phyloP scores from a whole-genome alignment of 1,139 yeast species.

The Pneumocystis murina region DNA sequence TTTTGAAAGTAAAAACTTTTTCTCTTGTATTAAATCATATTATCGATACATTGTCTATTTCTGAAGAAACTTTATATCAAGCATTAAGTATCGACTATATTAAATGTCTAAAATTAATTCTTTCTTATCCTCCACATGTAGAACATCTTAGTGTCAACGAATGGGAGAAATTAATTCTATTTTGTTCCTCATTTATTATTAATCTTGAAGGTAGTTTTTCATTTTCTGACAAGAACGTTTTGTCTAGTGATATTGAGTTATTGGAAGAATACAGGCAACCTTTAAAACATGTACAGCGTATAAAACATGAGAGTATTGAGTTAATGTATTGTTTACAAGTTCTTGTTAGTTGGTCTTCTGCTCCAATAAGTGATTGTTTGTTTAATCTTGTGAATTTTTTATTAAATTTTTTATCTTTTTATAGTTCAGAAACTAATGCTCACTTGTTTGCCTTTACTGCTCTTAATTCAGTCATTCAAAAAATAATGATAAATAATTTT shows the following conservation, averaged over 20 bases:
- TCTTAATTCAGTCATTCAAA: not conserved
- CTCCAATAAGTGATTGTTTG: not conserved
- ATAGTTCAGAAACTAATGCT: not conserved
- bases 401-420: conserved; percentile 3
- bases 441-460: not conserved
- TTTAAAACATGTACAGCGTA: not conserved
- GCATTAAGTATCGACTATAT: conserved; percentile 5
- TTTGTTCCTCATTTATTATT: not conserved
- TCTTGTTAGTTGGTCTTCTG: conserved; percentile 2
- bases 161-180: conserved; percentile 1
- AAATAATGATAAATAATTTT: not conserved
- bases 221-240: not conserved
- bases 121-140: conserved; percentile 2
- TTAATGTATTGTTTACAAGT: not conserved
- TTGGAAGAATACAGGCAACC: not conserved
- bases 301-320: not conserved
- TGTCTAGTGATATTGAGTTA: not conserved
- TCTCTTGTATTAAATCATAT: conserved; percentile 1
- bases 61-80: not conserved
- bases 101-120: conserved; percentile 2
- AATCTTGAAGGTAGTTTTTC: not conserved
- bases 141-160: conserved; percentile 4
- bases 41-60: conserved; percentile 1
- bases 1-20: not conserved
- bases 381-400: not conserved